phyloP scores from a whole-genome alignment of 495 filamentous ascomycete species.

The Xylaria grammica region DNA sequence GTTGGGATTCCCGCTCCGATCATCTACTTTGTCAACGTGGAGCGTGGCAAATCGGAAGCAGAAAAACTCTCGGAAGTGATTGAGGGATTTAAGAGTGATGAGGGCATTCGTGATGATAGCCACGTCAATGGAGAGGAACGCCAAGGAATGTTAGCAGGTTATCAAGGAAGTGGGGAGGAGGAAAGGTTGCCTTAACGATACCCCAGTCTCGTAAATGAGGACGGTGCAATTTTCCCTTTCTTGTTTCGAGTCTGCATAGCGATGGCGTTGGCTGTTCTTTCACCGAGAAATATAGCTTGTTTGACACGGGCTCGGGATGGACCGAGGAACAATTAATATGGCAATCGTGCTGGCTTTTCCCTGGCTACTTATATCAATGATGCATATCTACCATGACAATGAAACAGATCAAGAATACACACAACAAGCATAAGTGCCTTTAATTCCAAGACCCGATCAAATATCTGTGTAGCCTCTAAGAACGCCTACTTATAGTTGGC shows the following conservation, averaged over 20 bases:
- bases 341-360: not conserved
- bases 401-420: not conserved
- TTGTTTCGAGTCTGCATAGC: slow-evolving; percentile 45
- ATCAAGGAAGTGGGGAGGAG: slow-evolving; percentile 38
- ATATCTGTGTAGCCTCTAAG: no score
- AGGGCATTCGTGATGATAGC: slow-evolving; percentile 24
- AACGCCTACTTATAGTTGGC: not conserved
- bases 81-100: slow-evolving; percentile 55
- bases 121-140: slow-evolving; percentile 31
- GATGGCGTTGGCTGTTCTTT: slow-evolving; percentile 42
- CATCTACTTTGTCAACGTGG: slow-evolving; percentile 87
- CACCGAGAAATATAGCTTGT: not conserved
- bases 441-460: no score
- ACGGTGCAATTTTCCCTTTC: not conserved
- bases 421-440: no score
- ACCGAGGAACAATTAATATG: slow-evolving; percentile 2
- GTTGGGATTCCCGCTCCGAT: slow-evolving; percentile 83
- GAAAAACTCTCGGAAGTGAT: slow-evolving; percentile 70
- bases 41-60: slow-evolving; percentile 82
- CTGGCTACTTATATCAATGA: not conserved
- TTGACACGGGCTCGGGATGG: not conserved
- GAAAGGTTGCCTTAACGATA: slow-evolving; percentile 19
- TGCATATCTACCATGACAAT: no score
- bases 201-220: not conserved
- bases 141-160: slow-evolving; percentile 39